Percentiles rank a stretch among this genome's conserved stretches.
phyloP scores from a whole-genome alignment of 495 filamentous ascomycete species.

The Podospora pseudopauciseta region DNA sequence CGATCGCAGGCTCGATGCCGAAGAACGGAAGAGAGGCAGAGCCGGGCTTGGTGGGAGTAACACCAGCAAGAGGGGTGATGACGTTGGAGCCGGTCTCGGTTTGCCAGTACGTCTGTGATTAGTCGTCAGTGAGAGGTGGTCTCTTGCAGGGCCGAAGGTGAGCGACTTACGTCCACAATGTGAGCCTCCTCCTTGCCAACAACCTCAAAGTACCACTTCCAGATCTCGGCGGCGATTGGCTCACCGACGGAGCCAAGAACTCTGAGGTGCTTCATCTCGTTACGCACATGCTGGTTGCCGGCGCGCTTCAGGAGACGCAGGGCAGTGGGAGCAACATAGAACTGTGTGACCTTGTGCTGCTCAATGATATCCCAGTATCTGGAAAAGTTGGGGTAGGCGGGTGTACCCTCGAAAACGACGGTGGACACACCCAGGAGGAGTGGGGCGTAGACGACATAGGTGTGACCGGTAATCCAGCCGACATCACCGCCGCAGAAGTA shows the following conservation, averaged over 20 bases:
- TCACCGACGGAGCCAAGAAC: constrained; percentile 96
- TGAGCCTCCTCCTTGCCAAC: constrained; percentile 94
- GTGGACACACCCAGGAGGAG: constrained; percentile 89
- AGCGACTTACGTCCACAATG: constrained; percentile 81
- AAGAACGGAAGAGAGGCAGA: constrained; percentile 87
- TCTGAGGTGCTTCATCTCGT: constrained; percentile 82
- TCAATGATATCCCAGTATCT: constrained; percentile 98
- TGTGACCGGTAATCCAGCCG: constrained; percentile 99
- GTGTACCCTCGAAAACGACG: constrained; percentile 98
- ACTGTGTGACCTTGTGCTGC: constrained; percentile 91
- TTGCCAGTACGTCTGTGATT: constrained; percentile 94
- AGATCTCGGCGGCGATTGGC: constrained; percentile 96
- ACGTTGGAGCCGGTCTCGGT: constrained; percentile 97
- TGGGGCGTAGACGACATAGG: constrained; percentile 96
- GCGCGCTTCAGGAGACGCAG: constrained; percentile 91
- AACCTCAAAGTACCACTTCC: constrained; percentile 99
- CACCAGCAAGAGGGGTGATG: constrained; percentile 70
- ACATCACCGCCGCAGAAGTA: constrained; percentile 99
- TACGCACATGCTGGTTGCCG: constrained; percentile 84
- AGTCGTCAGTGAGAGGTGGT: constrained; percentile 3
- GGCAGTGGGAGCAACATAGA: constrained; percentile 97
- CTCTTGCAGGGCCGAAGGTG: not conserved
- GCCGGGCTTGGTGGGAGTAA: constrained; percentile 76
- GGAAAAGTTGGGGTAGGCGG: constrained; percentile 95
- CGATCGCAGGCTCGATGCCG: constrained; percentile 95